Evolutionary conservation across 352 stramenopile genomes (phyloP), one percentile per base, ranked within the genome.

Genomic region (Pythium monospermum): DNA sequence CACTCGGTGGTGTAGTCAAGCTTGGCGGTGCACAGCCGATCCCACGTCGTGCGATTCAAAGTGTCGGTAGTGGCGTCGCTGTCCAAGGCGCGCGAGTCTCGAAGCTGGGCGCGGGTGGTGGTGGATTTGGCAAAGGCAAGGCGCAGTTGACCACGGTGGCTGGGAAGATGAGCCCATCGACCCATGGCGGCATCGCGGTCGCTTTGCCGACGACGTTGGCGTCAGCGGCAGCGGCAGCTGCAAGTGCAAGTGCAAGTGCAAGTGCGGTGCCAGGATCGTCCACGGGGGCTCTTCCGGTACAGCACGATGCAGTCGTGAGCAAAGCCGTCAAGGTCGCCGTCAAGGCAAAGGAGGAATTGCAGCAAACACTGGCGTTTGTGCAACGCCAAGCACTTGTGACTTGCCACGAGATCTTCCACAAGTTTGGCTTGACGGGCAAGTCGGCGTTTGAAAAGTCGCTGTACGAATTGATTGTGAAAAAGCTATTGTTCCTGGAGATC

Each of bases 401-500:
- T 30, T 94, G 83, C 32, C 71, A 69, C 37, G 77, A 90, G 35
- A 73, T 94, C 7, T 72, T 92, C 25, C 68, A 68, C 37, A 75
- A 87, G 30, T 89, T 86, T 40, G 70, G 66, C 2, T 68, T 87
- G 19, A 84, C 56, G 39, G 76, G 78, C 0, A 69, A 76, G 18
- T 83, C 81, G 2, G 66, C 81, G 0, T 84, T 91, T 37, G 83
- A 90, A 44, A 88, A 87, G 28, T 76, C 78, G 41, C 57, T 94
- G 11, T 94, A 90, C 53, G 72, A 89, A 57, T 65, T 49, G 5
- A 85, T 90, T 18, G 81, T 94, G 15, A 87, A 87, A 36, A 90
- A 89, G 40, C 44, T 94, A 13, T 53, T 94, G 13, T 92, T 94
- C 48, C 56, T 94, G 4, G 83, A 94, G 43, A 88, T 91, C 23